A percentile compares a stretch with the other conserved stretches of the same genome.
phyloP scores from a whole-genome alignment of 768 basidiomycete genomes.

The Lentinula guzmanii region DNA sequence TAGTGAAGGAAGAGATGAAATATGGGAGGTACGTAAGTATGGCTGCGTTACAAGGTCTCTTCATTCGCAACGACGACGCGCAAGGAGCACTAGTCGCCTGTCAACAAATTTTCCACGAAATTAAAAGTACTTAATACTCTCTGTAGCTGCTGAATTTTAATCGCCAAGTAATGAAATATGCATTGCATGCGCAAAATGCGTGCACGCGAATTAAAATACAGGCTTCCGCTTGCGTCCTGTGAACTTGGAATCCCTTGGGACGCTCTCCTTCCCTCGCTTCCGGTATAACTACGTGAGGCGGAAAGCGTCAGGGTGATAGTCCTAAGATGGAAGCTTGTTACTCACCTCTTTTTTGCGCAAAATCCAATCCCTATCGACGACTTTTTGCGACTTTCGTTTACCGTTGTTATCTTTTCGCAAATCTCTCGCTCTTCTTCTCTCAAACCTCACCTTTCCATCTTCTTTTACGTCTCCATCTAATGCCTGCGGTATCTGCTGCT shows the following conservation, averaged over 20 bases:
- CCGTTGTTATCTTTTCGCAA: conserved; percentile 50
- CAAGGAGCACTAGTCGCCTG: conserved; percentile 48
- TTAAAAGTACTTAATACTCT: conserved; percentile 8
- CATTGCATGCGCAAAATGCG: conserved; percentile 8
- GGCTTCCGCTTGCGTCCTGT: conserved; percentile 86
- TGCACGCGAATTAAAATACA: conserved; percentile 52
- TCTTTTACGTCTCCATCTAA: conserved; percentile 63
- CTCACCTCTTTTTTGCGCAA: conserved; percentile 92
- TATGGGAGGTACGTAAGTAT: conserved; percentile 73
- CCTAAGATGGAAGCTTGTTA: not conserved
- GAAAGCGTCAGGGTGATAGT: conserved; percentile 3
- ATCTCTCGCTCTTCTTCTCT: conserved; percentile 66
- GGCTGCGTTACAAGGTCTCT: conserved; percentile 93
- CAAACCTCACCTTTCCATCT: conserved; percentile 61
- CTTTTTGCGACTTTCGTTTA: conserved; percentile 65
- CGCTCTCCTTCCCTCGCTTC: conserved; percentile 77
- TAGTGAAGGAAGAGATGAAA: conserved; percentile 48
- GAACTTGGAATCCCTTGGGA: conserved; percentile 82
- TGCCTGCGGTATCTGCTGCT: conserved; percentile 63
- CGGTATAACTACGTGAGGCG: conserved; percentile 60
- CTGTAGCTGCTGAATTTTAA: not conserved
- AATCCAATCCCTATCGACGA: conserved; percentile 81
- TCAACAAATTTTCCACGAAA: conserved; percentile 21
- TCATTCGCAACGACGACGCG: conserved; percentile 66
- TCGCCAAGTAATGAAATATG: not conserved